phyloP scores from a whole-genome alignment of 2,329 filamentous ascomycete species.

The Talaromyces sp. region DNA sequence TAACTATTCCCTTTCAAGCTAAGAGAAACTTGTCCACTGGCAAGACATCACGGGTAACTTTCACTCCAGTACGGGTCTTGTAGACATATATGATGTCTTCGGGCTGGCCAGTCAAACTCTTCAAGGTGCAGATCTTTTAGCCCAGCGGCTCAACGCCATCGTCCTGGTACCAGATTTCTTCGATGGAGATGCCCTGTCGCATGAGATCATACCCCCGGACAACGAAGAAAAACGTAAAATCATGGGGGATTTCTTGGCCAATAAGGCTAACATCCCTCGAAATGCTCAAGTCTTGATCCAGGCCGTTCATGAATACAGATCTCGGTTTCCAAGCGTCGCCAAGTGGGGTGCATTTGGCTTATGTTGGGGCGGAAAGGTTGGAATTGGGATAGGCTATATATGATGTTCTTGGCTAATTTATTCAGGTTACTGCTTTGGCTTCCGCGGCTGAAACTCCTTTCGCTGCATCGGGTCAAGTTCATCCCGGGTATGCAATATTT shows the following conservation, averaged over 20 bases:
- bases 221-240: conserved; percentile 65
- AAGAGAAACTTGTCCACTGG: neutral
- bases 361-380: conserved; percentile 74
- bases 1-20: conserved; percentile 53
- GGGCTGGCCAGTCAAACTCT: conserved; percentile 67
- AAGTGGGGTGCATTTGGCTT: conserved; percentile 65
- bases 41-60: conserved; percentile 52
- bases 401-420: neutral
- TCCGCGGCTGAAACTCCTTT: conserved; percentile 60
- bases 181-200: conserved; percentile 48
- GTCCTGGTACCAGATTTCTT: conserved; percentile 47
- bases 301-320: conserved; percentile 51
- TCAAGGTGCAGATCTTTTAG: conserved; percentile 65
- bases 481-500: conserved; percentile 32
- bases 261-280: conserved; percentile 31
- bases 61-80: conserved; percentile 57
- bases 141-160: conserved; percentile 40
- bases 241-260: conserved; percentile 61
- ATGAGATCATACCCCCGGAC: conserved; percentile 61
- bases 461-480: conserved; percentile 37
- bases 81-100: conserved; percentile 69
- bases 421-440: conserved; percentile 44
- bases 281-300: conserved; percentile 36
- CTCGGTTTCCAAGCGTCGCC: conserved; percentile 58
- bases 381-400: conserved; percentile 19